Base-by-base conservation (phyloP, 805 yeast species). In the Cyberlindnera bimundalis region DNA sequence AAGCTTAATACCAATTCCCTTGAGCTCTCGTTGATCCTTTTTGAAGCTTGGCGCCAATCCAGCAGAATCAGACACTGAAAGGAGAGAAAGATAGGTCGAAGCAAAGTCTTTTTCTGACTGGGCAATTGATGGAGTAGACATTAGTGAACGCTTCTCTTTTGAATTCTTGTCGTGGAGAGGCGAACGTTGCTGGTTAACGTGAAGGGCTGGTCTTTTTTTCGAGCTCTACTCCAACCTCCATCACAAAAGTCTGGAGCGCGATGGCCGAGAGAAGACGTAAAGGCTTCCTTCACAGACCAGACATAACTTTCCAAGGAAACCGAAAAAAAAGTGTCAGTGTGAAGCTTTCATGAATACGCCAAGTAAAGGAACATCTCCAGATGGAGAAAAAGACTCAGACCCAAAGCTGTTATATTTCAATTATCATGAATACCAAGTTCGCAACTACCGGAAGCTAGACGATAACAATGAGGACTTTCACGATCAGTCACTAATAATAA, bases 381-480 rank as follows among this genome's bases (percentile, higher is more conserved):
- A 56, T 10, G 30, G 17, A 36, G 14, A 11, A 16, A 12, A 11
- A 15, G 5, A 8, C 5, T 5, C 33, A 16, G 26, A 15, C 13
- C 5, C 35, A 28, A 29, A 29, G 26, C 59, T 69, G 0, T 40
- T 65, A 10, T 81, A 78, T 55, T 83, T 79, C 70, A 83, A 84
- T 55, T 81, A 80, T 51, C 87, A 83, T 53, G 90, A 83, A 55
- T 79, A 66, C 52, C 50, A 73, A 4, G 62, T 65, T 11, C 53
- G 57, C 3, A 62, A 61, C 16, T 68, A 69, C 57, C 40, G 51
- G 7, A 50, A 46, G 12, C 19, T 59, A 2, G 53, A 39, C 1
- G 40, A 40, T 13, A 40, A 25, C 5, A 44, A 39, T 12, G 60
- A 60, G 31, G 64, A 56, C 26, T 52, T 53, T 23, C 62, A 62